Base-by-base conservation (phyloP, 2,329 filamentous ascomycete genomes). In the Alternaria hordeiaustralica region DNA sequence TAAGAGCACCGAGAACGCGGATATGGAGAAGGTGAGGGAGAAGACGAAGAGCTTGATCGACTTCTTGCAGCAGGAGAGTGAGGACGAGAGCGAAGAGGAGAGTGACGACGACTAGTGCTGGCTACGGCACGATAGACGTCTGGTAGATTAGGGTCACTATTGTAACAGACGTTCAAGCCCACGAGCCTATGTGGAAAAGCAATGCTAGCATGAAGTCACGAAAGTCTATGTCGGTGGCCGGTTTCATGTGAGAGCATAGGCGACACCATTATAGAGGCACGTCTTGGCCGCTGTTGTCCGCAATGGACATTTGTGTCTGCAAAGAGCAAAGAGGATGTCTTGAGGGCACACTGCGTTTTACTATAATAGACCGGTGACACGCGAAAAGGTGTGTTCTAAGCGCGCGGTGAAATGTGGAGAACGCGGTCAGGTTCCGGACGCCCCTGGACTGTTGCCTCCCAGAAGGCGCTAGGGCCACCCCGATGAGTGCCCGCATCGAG, bases 1-100 rank as follows among this genome's bases (percentile, higher is more conserved):
- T 80, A 85, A 89, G 73, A 90, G 91, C 6, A 86, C 82, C 23
- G 89, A 89, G 59, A 89, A 85, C 13, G 90, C 92, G 59, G 87
- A 87, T 57, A 88, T 97, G 89, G 81, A 81, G 63, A 86, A 82
- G 54, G 88, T 97, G 15, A 90, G 90, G 77, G 87, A 87, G 64
- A 92, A 92, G 82, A 93, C 92, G 61, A 85, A 88, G 73, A 88
- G 90, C 56, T 88, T 98, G 78, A 89, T 98, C 47, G 92, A 96
- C 74, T 81, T 80, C 51, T 93, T 94, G 89, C 91, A 91, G 74
- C 90, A 94, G 75, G 92, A 92, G 2, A 89, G 90, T 53, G 89
- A 87, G 36, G 89, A 87, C 23, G 89, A 90, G 66, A 89, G 89
- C 64, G 90, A 91, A 2, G 88, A 89, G 7, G 84, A 84, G 6